Evolutionary conservation across 2,329 filamentous ascomycete species (phyloP).

Genomic region (Fusarium drepaniforme): DNA sequence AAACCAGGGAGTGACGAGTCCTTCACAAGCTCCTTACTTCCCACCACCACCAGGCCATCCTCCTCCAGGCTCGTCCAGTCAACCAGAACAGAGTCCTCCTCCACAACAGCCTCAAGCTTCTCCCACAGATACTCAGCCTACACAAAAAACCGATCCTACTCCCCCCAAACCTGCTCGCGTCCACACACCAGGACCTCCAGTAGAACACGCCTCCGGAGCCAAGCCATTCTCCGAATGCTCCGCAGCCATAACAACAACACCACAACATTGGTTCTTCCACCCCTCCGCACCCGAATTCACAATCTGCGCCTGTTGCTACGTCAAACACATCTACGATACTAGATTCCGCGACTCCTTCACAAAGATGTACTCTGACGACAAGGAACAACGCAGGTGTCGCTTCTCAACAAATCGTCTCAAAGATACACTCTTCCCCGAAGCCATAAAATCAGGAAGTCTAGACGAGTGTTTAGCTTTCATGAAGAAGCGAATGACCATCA

Average conservation of each 20-base stretch:
- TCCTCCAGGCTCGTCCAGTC: not conserved
- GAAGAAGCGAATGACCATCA: conserved; percentile 36
- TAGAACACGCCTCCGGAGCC: conserved; percentile 25
- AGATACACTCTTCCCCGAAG: conserved; percentile 47
- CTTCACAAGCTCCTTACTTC: not conserved
- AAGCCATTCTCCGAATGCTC: conserved; percentile 44
- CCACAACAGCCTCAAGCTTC: not conserved
- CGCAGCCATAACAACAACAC: conserved; percentile 37
- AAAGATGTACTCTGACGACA: conserved; percentile 34
- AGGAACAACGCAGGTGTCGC: conserved; percentile 47
- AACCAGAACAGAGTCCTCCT: not conserved
- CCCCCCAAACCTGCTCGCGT: conserved; percentile 17
- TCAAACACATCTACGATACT: conserved; percentile 50
- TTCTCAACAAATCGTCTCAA: conserved; percentile 50
- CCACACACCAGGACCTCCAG: conserved; percentile 28
- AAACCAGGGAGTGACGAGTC: not conserved
- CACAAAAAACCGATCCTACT: not conserved
- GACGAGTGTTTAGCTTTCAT: conserved; percentile 46
- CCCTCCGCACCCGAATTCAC: conserved; percentile 45
- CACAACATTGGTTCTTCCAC: conserved; percentile 55
- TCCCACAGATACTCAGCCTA: not conserved
- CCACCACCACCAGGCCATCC: not conserved
- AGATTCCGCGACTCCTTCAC: conserved; percentile 46
- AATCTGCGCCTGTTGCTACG: conserved; percentile 55
- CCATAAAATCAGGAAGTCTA: conserved; percentile 44